Percentiles rank a stretch among this genome's conserved stretches.
These are phyloP conservation scores for Clarireedia homoeocarpa DNA, from an alignment of 2,329 filamentous ascomycete species.

Conservation along the genomic window DNA sequence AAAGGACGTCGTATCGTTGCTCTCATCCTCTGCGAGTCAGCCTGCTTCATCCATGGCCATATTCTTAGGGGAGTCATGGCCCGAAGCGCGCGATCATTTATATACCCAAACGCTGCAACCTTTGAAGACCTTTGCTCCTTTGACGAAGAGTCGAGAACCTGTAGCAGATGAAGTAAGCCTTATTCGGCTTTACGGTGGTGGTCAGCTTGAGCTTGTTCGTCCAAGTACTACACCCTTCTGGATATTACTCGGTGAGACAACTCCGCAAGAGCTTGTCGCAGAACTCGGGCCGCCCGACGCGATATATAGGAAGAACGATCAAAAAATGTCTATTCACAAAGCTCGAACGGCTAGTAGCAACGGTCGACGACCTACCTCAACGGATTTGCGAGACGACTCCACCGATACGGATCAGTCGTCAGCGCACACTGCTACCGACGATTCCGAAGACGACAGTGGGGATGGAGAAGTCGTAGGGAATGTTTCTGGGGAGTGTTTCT, in stretches of 20 bases:
- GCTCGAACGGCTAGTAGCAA: constrained; percentile 46
- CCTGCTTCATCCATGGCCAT: constrained; percentile 82
- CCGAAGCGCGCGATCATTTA: constrained; percentile 66
- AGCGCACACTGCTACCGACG: constrained; percentile 61
- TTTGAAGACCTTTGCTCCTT: constrained; percentile 61
- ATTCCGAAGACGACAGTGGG: constrained; percentile 55
- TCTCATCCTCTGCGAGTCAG: constrained; percentile 70
- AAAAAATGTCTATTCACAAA: constrained; percentile 80
- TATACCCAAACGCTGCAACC: constrained; percentile 70
- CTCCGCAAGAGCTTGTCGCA: constrained; percentile 82
- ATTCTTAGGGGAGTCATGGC: constrained; percentile 86
- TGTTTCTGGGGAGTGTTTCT: constrained; percentile 72
- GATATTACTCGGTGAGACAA: constrained; percentile 77
- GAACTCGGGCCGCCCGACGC: constrained; percentile 90
- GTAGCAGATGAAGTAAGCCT: constrained; percentile 85
- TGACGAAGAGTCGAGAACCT: constrained; percentile 65
- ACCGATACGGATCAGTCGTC: constrained; percentile 72
- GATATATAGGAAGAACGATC: constrained; percentile 86
- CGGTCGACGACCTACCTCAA: constrained; percentile 38
- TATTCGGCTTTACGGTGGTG: constrained; percentile 69
- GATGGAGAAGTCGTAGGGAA: constrained; percentile 47
- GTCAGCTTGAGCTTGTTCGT: constrained; percentile 69
- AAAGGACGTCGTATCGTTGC: constrained; percentile 77
- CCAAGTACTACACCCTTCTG: constrained; percentile 58
- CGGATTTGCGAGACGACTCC: constrained; percentile 41